A percentile compares a stretch with the other conserved stretches of the same genome.
Evolutionary conservation across 305 asterid species (phyloP).

Genomic region (Salvia sclarea): DNA sequence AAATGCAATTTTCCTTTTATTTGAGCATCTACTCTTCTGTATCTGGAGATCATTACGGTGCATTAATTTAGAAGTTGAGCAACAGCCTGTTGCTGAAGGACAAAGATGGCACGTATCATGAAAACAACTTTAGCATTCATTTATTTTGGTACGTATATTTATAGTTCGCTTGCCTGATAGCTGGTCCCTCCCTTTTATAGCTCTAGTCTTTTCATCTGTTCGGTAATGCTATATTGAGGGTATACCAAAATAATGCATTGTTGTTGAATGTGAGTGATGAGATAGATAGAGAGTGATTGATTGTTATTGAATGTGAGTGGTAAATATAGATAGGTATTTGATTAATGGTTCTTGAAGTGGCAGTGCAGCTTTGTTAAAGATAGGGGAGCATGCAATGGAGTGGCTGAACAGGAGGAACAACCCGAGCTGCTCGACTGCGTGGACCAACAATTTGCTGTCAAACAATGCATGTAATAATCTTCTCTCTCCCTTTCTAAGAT

Average conservation of each 20-base stretch:
- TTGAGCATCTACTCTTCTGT: background rate
- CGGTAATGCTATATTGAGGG: background rate
- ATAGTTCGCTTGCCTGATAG: conserved; percentile 18
- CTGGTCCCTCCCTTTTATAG: background rate
- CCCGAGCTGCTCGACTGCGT: background rate
- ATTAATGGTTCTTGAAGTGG: conserved; percentile 9
- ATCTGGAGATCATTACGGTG: conserved; percentile 19
- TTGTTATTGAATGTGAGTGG: background rate
- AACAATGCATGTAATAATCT: conserved; percentile 12
- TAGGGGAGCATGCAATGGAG: background rate
- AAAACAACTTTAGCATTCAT: background rate
- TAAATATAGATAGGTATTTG: background rate
- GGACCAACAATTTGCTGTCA: conserved; percentile 38
- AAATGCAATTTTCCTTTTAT: conserved; percentile 1
- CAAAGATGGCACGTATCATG: background rate
- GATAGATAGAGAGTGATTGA: background rate
- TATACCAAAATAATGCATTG: background rate
- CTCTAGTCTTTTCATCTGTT: background rate
- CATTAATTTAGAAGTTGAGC: conserved; percentile 9
- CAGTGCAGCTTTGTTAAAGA: conserved; percentile 12
- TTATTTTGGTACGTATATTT: conserved; percentile 4
- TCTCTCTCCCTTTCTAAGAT: background rate
- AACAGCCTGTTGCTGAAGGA: conserved; percentile 1
- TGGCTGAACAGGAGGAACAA: background rate
- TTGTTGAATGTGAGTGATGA: background rate